phyloP scores from a whole-genome alignment of 2,329 filamentous ascomycete genomes.

The Ophiostoma montium region DNA sequence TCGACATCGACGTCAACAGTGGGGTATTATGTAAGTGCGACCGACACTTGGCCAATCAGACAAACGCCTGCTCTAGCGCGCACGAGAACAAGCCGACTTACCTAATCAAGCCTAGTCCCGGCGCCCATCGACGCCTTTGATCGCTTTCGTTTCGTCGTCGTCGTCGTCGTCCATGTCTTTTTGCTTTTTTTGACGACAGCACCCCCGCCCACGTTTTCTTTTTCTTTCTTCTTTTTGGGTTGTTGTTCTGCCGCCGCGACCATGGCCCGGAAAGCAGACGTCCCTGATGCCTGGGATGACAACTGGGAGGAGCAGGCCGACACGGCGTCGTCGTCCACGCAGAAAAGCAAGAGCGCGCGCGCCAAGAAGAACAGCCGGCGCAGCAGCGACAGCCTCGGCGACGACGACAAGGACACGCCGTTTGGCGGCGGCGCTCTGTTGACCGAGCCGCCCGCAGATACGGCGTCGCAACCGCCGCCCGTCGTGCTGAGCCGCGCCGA shows the following conservation, averaged over 20 bases:
- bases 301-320: constrained; percentile 79
- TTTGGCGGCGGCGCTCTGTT: background rate
- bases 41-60: too few relatives aligned
- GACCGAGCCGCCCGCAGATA: background rate
- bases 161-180: too few relatives aligned
- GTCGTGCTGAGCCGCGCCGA: constrained; percentile 55
- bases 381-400: background rate
- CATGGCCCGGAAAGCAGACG: constrained; percentile 30
- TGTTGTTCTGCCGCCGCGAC: background rate
- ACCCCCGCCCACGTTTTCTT: background rate
- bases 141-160: too few relatives aligned
- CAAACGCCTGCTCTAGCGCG: too few relatives aligned
- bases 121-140: too few relatives aligned
- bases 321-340: constrained; percentile 20
- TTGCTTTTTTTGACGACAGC: too few relatives aligned
- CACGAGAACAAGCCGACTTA: too few relatives aligned
- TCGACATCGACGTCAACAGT: too few relatives aligned
- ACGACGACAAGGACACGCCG: background rate
- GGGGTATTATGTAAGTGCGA: too few relatives aligned
- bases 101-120: too few relatives aligned
- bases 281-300: constrained; percentile 77
- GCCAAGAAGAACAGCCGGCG: background rate
- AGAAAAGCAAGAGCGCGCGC: background rate
- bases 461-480: constrained; percentile 10
- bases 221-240: background rate